Percentiles rank a stretch among this genome's conserved stretches.
These are phyloP conservation scores for Diversispora eburnea DNA, from an alignment of 192 early-diverging fungal genomes.

Conservation along the genomic window DNA sequence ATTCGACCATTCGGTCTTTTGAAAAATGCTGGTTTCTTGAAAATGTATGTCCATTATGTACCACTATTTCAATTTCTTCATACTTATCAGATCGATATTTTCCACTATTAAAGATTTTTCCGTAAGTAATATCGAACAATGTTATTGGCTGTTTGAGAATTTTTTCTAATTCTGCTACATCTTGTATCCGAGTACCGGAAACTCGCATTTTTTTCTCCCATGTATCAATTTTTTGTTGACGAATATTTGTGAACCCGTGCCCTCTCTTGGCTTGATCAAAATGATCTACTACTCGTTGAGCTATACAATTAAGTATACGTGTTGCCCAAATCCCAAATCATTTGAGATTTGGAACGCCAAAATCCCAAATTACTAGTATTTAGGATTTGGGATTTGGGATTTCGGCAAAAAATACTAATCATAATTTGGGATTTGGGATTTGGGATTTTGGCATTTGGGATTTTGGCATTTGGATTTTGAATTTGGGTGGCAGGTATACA, in stretches of 20 bases:
- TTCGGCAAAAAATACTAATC: too few relatives aligned
- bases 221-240: slow-evolving; percentile 15
- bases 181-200: slow-evolving; percentile 1
- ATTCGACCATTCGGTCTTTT: slow-evolving; percentile 20
- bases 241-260: slow-evolving; percentile 8
- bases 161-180: slow-evolving; percentile 28
- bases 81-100: slow-evolving; percentile 19
- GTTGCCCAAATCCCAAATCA: too few relatives aligned
- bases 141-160: slow-evolving; percentile 12
- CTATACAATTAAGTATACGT: slow-evolving; percentile 13
- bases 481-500: too few relatives aligned
- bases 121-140: slow-evolving; percentile 20
- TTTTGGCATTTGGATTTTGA: too few relatives aligned
- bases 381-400: too few relatives aligned
- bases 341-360: too few relatives aligned
- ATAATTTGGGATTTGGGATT: too few relatives aligned
- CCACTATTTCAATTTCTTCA: slow-evolving; percentile 9
- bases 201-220: slow-evolving; percentile 8
- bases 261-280: slow-evolving; percentile 20
- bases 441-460: too few relatives aligned
- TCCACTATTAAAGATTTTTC: slow-evolving; percentile 14
- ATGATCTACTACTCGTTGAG: slow-evolving; percentile 13
- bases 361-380: too few relatives aligned
- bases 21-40: slow-evolving; percentile 17
- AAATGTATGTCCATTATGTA: slow-evolving; percentile 5